These are phyloP conservation scores for Podaxis sp. DNA, from an alignment of 768 basidiomycete species.

Conservation along the genomic window DNA sequence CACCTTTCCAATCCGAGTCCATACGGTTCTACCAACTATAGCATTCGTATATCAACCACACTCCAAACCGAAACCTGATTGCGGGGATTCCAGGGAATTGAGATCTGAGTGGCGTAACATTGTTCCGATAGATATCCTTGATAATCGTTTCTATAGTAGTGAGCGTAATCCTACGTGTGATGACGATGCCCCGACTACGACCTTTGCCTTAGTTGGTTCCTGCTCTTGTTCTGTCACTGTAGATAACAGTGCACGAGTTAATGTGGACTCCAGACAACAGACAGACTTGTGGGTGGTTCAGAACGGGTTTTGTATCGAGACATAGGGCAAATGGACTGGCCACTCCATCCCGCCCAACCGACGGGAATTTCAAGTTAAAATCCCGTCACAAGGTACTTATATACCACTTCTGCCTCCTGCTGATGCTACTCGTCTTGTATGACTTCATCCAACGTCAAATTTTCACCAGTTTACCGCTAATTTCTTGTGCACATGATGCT, in stretches of 20 bases:
- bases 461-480: conserved; percentile 84
- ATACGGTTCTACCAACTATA: background rate
- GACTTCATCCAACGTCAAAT: conserved; percentile 80
- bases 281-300: conserved; percentile 31
- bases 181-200: conserved; percentile 32
- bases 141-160: conserved; percentile 2
- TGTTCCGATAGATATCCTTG: conserved; percentile 1
- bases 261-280: background rate
- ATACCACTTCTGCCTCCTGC: conserved; percentile 66
- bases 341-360: conserved; percentile 32
- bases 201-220: conserved; percentile 22
- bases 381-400: conserved; percentile 25
- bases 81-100: conserved; percentile 90
- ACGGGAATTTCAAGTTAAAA: conserved; percentile 13
- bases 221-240: conserved; percentile 13
- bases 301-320: conserved; percentile 47
- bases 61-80: conserved; percentile 72
- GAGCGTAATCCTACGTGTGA: background rate
- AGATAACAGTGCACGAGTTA: background rate
- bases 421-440: conserved; percentile 80
- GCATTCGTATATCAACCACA: too few species aligned
- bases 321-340: conserved; percentile 50
- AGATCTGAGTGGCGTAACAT: conserved; percentile 27
- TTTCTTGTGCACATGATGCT: conserved; percentile 60
- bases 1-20: background rate